Evolutionary conservation across 768 basidiomycete species (phyloP).

Genomic region (Russula ochroleuca): DNA sequence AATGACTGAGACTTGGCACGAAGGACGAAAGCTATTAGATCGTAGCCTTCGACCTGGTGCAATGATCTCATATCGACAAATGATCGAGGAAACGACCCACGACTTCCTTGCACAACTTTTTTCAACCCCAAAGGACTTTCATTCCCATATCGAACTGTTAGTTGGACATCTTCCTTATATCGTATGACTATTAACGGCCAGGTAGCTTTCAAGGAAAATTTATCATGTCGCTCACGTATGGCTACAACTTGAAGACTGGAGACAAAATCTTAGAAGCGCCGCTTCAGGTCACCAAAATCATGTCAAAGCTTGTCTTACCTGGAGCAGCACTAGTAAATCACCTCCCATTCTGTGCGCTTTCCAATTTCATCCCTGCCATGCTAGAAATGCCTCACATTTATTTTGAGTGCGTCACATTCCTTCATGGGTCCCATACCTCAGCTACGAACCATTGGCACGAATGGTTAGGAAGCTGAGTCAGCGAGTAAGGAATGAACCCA

Average conservation of each 20-base stretch:
- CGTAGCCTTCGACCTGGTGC: conserved; percentile 15
- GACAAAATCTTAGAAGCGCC: conserved; percentile 3
- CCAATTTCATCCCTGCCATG: too few species aligned
- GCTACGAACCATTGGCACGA: conserved; percentile 7
- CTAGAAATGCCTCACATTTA: neutral
- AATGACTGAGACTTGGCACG: conserved; percentile 5
- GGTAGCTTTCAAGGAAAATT: conserved; percentile 12
- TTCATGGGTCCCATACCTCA: conserved; percentile 18
- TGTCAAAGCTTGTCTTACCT: neutral
- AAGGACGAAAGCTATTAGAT: conserved; percentile 7
- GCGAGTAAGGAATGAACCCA: conserved; percentile 9
- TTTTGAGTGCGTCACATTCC: conserved; percentile 18
- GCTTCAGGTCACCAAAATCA: neutral
- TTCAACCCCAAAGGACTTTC: neutral
- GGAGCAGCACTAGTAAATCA: conserved; percentile 10
- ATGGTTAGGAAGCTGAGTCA: neutral
- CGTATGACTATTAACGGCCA: neutral
- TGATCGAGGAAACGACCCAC: conserved; percentile 14
- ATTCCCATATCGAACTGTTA: conserved; percentile 5
- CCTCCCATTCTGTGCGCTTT: conserved; percentile 15
- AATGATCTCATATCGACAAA: neutral
- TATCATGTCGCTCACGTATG: conserved; percentile 16
- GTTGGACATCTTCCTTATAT: neutral
- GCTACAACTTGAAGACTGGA: conserved; percentile 10
- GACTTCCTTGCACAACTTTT: conserved; percentile 4